Percentiles rank a stretch among this genome's conserved stretches.
These are phyloP conservation scores for Mollisiaceae sp. DNA, from an alignment of 2,329 filamentous ascomycete species.

Conservation along the genomic window DNA sequence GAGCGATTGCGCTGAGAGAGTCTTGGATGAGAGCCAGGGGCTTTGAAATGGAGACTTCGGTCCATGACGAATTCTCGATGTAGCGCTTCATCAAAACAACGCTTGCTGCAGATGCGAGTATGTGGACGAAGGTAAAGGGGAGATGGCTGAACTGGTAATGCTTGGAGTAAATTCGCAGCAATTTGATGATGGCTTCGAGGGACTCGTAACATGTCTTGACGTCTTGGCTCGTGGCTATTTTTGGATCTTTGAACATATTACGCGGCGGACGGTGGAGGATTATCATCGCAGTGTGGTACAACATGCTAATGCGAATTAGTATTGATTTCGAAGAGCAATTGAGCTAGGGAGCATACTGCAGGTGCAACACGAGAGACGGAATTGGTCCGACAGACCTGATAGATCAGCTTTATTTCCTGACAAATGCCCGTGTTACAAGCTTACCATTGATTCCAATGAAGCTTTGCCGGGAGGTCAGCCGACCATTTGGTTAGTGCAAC, in stretches of 20 bases:
- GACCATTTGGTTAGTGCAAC: slow-evolving; percentile 54
- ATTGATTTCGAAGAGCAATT: not conserved
- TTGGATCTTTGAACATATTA: slow-evolving; percentile 48
- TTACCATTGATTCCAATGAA: slow-evolving; percentile 57
- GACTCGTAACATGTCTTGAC: slow-evolving; percentile 57
- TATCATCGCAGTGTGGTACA: slow-evolving; percentile 57
- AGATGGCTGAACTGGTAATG: slow-evolving; percentile 51
- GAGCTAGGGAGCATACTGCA: slow-evolving; percentile 44
- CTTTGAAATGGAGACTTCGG: slow-evolving; percentile 52
- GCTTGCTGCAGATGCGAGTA: slow-evolving; percentile 53
- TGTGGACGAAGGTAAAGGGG: slow-evolving; percentile 55
- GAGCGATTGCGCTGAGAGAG: slow-evolving; percentile 57
- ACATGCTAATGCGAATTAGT: slow-evolving; percentile 42
- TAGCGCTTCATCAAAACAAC: slow-evolving; percentile 53
- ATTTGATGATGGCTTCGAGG: slow-evolving; percentile 50
- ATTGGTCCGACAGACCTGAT: slow-evolving; percentile 50
- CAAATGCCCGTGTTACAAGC: not conserved
- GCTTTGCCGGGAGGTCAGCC: slow-evolving; percentile 50
- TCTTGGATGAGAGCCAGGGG: slow-evolving; percentile 55
- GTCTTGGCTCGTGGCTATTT: slow-evolving; percentile 49
- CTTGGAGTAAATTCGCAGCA: slow-evolving; percentile 51
- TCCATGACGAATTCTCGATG: slow-evolving; percentile 46
- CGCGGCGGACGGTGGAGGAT: slow-evolving; percentile 56
- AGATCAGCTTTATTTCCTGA: slow-evolving; percentile 1
- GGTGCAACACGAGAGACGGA: slow-evolving; percentile 52